A percentile compares a stretch with the other conserved stretches of the same genome.
Evolutionary conservation across 805 yeast species (phyloP).

Genomic region (Ogataea allantospora): DNA sequence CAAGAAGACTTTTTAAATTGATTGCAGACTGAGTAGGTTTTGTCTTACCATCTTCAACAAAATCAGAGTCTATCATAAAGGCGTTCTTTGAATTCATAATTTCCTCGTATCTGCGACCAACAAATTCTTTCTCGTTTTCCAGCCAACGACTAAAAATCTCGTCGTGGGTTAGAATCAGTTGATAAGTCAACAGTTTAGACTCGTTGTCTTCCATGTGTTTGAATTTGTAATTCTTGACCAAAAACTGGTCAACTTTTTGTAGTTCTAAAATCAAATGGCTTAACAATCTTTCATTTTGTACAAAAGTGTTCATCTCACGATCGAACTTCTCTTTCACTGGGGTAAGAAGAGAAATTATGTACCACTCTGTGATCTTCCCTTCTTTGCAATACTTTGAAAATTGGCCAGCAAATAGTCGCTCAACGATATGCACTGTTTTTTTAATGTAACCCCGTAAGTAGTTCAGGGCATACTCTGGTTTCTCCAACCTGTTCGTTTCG

Average conservation of each 20-base stretch:
- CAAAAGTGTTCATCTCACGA: conserved; percentile 25
- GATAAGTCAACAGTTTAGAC: conserved; percentile 27
- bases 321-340: conserved; percentile 46
- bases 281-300: conserved; percentile 43
- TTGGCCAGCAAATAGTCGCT: conserved; percentile 28
- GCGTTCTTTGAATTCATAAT: conserved; percentile 48
- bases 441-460: conserved; percentile 45
- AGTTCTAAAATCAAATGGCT: conserved; percentile 60
- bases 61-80: conserved; percentile 59
- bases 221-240: conserved; percentile 40
- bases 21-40: conserved; percentile 66
- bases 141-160: conserved; percentile 48
- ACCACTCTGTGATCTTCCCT: conserved; percentile 32
- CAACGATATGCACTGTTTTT: conserved; percentile 30
- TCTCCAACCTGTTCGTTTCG: conserved; percentile 62
- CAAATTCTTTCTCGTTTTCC: conserved; percentile 49
- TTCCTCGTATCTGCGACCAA: conserved; percentile 50
- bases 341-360: conserved; percentile 46
- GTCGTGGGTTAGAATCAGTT: conserved; percentile 28
- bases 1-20: conserved; percentile 54
- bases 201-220: conserved; percentile 35
- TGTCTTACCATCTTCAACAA: conserved; percentile 39
- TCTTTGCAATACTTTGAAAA: conserved; percentile 26
- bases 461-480: conserved; percentile 69
- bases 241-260: conserved; percentile 53